Evolutionary conservation across 495 filamentous ascomycete species (phyloP), one percentile per base, ranked within the genome.

Genomic region (Hamigera avellanea): DNA sequence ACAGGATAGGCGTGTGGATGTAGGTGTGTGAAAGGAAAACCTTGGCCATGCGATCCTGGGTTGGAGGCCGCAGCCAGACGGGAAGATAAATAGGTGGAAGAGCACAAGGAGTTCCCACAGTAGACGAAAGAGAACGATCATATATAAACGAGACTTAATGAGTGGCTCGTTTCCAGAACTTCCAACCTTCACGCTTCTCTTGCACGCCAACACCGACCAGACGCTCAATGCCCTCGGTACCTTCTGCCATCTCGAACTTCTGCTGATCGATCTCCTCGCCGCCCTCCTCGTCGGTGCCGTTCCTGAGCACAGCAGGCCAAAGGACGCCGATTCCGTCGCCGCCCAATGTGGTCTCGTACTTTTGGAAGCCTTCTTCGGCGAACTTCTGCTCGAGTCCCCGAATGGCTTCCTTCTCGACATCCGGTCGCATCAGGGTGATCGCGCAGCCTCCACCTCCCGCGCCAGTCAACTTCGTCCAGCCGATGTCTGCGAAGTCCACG

Each of bases 391-490:
- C 73, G 14, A 98, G 66, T 2, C 66, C 56, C 15, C 67, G 51
- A 32, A 85, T 44, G 37, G 61, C 72, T 31, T 74, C 63, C 12
- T 51, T 37, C 32, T 63, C 52, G 32, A 60, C 59, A 26, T 72
- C 66, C 0, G 86, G 84, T 39, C 78, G 83, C 26, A 96, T 65
- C 4, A 98, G 59, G 2, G 88, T 91, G 47, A 98, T 95, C 1
- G 87, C 86, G 56, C 91, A 95, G 1, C 91, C 91, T 26, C 91
- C 91, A 3, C 89, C 91, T 9, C 91, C 91, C 5, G 88, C 91
- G 38, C 91, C 91, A 1, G 91, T 98, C 32, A 98, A 71, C 53
- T 98, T 98, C 4, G 91, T 93, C 86, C 86, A 95, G 21, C 91
- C 91, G 37, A 94, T 80, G n/a, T 83, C 80, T 21, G 83, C 70